Percentiles rank a stretch among this genome's conserved stretches.
These are phyloP conservation scores for Podospora fimiseda DNA, from an alignment of 495 filamentous ascomycete genomes.

Conservation along the genomic window DNA sequence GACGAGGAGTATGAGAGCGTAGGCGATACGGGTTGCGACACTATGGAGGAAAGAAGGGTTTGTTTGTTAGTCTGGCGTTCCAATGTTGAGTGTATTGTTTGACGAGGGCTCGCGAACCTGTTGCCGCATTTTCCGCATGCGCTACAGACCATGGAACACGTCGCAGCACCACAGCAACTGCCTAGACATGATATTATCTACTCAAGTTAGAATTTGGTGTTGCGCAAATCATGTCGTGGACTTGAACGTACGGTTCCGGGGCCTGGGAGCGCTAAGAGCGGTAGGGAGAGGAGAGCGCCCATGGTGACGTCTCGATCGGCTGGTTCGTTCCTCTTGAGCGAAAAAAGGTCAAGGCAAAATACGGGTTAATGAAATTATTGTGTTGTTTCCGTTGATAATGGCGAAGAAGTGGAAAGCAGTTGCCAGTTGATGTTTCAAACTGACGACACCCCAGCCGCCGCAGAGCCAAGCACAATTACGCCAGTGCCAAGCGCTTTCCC, in stretches of 20 bases:
- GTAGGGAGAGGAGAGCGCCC: constrained; percentile 87
- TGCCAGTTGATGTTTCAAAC: neutral
- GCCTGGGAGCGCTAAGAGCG: constrained; percentile 81
- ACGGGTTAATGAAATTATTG: no score
- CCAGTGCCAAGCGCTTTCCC: neutral
- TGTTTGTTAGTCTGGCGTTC: no score
- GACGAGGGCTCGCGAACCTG: constrained; percentile 55
- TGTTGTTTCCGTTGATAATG: no score
- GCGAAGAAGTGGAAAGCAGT: neutral
- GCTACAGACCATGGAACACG: constrained; percentile 89
- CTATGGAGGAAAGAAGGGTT: no score
- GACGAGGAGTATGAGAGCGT: constrained; percentile 89
- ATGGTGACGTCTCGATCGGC: constrained; percentile 42
- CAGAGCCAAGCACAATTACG: neutral
- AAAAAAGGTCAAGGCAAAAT: no score
- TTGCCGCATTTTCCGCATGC: constrained; percentile 94
- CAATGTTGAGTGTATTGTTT: no score
- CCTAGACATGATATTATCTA: constrained; percentile 70
- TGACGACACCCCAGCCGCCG: neutral
- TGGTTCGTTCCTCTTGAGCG: neutral
- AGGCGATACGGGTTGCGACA: constrained; percentile 94
- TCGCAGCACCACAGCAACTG: constrained; percentile 92
- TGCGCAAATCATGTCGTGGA: neutral
- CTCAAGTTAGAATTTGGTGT: constrained; percentile 1
- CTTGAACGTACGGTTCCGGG: constrained; percentile 67